A percentile compares a stretch with the other conserved stretches of the same genome.
Evolutionary conservation across 2,329 filamentous ascomycete species (phyloP).

Genomic region (Phyllosticta citrichinensis): DNA sequence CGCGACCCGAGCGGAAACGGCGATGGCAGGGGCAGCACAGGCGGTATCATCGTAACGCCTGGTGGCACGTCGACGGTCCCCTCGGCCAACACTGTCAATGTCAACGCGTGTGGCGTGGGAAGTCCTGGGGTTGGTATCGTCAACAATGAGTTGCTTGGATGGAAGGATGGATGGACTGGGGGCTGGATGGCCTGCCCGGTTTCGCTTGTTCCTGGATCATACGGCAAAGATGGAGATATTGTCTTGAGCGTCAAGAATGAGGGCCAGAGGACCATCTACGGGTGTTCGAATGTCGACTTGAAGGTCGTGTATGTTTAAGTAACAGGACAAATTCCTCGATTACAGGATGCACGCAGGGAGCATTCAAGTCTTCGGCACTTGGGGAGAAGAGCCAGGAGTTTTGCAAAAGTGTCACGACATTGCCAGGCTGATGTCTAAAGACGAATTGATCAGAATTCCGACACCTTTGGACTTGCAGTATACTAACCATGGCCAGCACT

Average conservation of each 20-base stretch:
- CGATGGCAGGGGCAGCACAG: neutral
- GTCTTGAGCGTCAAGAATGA: neutral
- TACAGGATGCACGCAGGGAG: neutral
- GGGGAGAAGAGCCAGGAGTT: too few relatives aligned
- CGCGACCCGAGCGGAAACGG: neutral
- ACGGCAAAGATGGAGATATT: constrained; percentile 28
- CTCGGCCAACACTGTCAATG: constrained; percentile 1
- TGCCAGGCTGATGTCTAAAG: too few relatives aligned
- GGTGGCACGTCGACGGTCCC: constrained; percentile 11
- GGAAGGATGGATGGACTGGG: neutral
- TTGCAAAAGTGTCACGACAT: too few relatives aligned
- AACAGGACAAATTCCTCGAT: neutral
- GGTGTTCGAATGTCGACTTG: neutral
- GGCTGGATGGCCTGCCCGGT: neutral
- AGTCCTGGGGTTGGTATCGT: constrained; percentile 1
- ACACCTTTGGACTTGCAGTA: too few relatives aligned
- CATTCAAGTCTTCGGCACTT: too few relatives aligned
- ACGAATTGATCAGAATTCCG: too few relatives aligned
- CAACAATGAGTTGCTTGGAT: neutral
- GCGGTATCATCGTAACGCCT: constrained; percentile 8
- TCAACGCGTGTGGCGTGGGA: neutral
- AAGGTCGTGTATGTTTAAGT: neutral
- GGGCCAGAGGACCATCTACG: neutral
- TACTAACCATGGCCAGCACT: too few relatives aligned
- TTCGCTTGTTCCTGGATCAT: neutral